A percentile compares a stretch with the other conserved stretches of the same genome.
Evolutionary conservation across 257 asterid species (phyloP).

Genomic region (Coffea canephora): DNA sequence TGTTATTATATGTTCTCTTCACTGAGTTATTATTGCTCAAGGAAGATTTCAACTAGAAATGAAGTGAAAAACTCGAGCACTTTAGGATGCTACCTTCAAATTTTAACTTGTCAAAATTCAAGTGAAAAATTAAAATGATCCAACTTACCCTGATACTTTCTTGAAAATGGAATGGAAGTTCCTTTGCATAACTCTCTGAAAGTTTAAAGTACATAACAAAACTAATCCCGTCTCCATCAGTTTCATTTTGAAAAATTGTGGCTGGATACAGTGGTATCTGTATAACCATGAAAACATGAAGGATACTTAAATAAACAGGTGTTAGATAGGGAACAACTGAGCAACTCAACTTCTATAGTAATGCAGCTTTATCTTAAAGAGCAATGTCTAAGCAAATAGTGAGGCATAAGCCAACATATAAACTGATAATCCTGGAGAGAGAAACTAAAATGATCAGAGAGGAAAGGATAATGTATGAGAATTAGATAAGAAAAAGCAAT

Average conservation of each 20-base stretch:
- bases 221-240: slow-evolving; percentile 55
- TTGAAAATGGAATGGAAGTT: slow-evolving; percentile 50
- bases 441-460: background rate
- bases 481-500: background rate
- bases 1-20: background rate
- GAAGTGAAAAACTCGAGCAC: background rate
- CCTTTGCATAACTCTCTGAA: slow-evolving; percentile 42
- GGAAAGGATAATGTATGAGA: background rate
- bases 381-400: background rate
- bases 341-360: background rate
- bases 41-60: background rate
- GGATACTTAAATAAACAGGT: background rate
- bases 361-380: background rate
- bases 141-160: slow-evolving; percentile 43
- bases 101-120: background rate
- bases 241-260: slow-evolving; percentile 46
- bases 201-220: slow-evolving; percentile 50
- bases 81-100: background rate
- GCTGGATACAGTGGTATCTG: slow-evolving; percentile 53
- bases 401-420: background rate
- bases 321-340: background rate
- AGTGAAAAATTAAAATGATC: background rate
- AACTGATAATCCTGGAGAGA: background rate
- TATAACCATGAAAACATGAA: slow-evolving; percentile 4
- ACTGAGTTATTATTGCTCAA: background rate